Evolutionary conservation across 371 early-diverging fungal species (phyloP).

Genomic region (Lichtheimia ramosa): DNA sequence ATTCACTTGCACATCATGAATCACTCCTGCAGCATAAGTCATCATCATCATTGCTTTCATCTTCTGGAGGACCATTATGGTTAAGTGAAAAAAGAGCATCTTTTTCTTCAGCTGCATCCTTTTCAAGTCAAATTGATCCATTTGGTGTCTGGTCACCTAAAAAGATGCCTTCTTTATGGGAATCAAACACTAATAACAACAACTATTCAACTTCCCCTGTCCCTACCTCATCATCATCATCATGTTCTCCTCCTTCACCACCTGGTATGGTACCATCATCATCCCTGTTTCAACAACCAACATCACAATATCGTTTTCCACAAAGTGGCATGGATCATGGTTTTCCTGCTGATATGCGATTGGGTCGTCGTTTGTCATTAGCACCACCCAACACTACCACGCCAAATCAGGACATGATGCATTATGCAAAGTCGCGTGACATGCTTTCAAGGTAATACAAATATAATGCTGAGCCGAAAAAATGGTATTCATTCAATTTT

Average conservation of each 20-base stretch:
- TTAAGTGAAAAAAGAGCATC: slow-evolving; percentile 8
- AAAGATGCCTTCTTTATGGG: slow-evolving; percentile 12
- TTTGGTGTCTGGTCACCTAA: slow-evolving; percentile 17
- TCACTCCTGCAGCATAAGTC: slow-evolving; percentile 11
- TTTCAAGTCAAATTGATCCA: not conserved
- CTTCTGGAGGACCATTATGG: not conserved
- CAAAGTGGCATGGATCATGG: not conserved
- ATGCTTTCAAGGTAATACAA: slow-evolving; percentile 23
- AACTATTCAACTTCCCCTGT: slow-evolving; percentile 10
- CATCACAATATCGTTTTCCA: slow-evolving; percentile 13
- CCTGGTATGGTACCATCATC: not conserved
- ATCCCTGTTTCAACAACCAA: not conserved
- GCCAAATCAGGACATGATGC: slow-evolving; percentile 8
- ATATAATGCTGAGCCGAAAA: not conserved
- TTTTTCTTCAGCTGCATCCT: slow-evolving; percentile 5
- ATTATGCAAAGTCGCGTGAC: slow-evolving; percentile 18
- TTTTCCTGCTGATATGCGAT: not conserved
- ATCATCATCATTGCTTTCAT: too few species aligned
- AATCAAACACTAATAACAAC: slow-evolving; percentile 2
- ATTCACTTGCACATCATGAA: slow-evolving; percentile 23
- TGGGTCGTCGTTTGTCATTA: slow-evolving; percentile 20
- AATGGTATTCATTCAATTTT: not conserved
- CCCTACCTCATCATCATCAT: slow-evolving; percentile 8
- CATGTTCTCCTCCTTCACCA: not conserved
- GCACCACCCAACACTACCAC: slow-evolving; percentile 16